phyloP scores from a whole-genome alignment of 177 flowering plant species.

The Vitis hybrid region DNA sequence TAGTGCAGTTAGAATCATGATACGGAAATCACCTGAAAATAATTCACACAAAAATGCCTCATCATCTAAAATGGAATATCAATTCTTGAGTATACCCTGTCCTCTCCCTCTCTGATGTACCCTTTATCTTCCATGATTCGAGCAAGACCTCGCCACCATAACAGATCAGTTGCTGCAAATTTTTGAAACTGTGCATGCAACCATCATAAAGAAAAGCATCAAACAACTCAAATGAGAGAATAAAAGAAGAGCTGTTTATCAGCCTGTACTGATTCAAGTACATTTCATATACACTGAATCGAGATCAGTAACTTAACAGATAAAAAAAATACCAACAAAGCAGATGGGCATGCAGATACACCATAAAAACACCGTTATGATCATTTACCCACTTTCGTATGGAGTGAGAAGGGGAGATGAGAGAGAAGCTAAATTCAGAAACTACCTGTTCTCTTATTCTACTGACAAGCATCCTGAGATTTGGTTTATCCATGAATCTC shows the following conservation, averaged over 20 bases:
- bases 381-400: neutral
- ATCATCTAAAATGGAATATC: neutral
- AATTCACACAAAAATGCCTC: neutral
- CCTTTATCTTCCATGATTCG: conserved; percentile 78
- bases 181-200: conserved; percentile 42
- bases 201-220: conserved; percentile 9
- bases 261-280: neutral
- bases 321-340: no score
- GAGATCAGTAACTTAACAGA: neutral
- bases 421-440: conserved; percentile 2
- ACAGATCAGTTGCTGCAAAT: conserved; percentile 51
- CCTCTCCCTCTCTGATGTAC: conserved; percentile 58
- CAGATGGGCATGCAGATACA: no score
- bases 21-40: neutral
- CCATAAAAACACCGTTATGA: neutral
- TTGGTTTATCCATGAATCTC: conserved; percentile 37
- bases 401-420: neutral
- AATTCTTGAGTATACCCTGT: conserved; percentile 41
- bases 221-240: conserved; percentile 7
- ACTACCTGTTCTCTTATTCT: conserved; percentile 74
- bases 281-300: neutral
- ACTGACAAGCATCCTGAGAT: conserved; percentile 50
- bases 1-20: neutral
- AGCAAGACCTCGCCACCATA: conserved; percentile 91
- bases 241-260: neutral